phyloP scores from a whole-genome alignment of 495 filamentous ascomycete genomes.

The Lasiosphaeris hirsuta region DNA sequence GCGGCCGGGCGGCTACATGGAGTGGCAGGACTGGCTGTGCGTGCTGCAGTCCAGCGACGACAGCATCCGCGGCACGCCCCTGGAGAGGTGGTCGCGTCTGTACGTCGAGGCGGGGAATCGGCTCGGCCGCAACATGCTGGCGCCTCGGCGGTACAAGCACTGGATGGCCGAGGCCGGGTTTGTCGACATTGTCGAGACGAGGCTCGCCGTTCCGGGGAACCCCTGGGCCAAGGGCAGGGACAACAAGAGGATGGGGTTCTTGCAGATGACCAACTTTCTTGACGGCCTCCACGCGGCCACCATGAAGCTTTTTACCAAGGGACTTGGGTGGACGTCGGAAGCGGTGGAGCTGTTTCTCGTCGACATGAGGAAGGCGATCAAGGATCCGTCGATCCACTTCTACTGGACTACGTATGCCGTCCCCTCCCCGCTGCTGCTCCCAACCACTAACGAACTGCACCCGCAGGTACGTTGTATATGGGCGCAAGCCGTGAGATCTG shows the following conservation, averaged over 20 bases:
- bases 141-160: constrained; percentile 20
- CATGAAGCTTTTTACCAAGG: constrained; percentile 50
- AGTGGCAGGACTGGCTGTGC: constrained; percentile 43
- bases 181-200: constrained; percentile 39
- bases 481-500: constrained; percentile 5
- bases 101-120: constrained; percentile 22
- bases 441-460: not conserved
- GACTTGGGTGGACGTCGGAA: constrained; percentile 45
- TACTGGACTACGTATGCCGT: constrained; percentile 44
- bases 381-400: constrained; percentile 47
- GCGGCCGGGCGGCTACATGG: constrained; percentile 46
- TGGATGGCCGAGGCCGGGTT: constrained; percentile 39
- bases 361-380: constrained; percentile 50
- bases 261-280: constrained; percentile 33
- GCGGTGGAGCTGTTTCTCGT: constrained; percentile 53
- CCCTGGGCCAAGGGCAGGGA: constrained; percentile 48
- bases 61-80: constrained; percentile 20
- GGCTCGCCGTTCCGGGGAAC: constrained; percentile 47
- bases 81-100: constrained; percentile 26
- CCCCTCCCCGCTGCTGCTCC: not conserved
- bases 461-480: constrained; percentile 13
- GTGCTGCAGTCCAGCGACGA: constrained; percentile 29
- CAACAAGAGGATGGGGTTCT: constrained; percentile 48
- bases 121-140: constrained; percentile 21
- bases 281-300: constrained; percentile 45